Conservation (phyloP, 225 moss, liverwort and hornwort species). For the Antitrichia curtipendula region DNA sequence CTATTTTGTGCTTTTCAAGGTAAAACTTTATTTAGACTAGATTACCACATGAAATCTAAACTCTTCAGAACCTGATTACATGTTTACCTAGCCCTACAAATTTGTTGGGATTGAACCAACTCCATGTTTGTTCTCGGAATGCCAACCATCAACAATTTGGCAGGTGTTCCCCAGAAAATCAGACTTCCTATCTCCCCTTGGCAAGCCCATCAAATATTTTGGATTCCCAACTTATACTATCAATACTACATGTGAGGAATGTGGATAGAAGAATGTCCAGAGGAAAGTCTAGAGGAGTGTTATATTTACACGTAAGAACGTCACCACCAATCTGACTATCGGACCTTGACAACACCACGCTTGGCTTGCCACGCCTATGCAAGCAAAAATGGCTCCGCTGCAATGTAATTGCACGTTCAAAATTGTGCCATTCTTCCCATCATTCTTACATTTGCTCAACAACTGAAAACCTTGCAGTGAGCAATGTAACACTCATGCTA, state of each 20-base stretch:
- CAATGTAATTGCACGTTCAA: no score
- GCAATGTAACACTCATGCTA: no score
- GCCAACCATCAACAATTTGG: background rate
- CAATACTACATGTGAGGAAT: background rate
- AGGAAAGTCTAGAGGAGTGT: background rate
- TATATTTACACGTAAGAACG: no score
- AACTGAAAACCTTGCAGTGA: no score
- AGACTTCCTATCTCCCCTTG: background rate
- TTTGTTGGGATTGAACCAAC: fast-evolving
- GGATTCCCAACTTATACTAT: background rate
- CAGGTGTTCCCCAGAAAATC: background rate
- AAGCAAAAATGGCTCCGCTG: no score
- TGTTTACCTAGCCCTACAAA: background rate
- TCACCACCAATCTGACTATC: no score
- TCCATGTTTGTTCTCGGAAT: background rate
- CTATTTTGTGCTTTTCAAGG: background rate
- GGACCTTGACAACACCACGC: no score
- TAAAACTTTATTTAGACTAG: background rate
- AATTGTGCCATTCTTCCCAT: no score
- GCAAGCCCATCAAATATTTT: background rate
- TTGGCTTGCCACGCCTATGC: no score
- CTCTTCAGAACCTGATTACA: no score
- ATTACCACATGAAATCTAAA: background rate
- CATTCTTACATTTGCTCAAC: no score
- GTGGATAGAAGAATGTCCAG: no score